Conservation (phyloP, 164 flowering plant species). For the Tetrastigma voinierianum region DNA sequence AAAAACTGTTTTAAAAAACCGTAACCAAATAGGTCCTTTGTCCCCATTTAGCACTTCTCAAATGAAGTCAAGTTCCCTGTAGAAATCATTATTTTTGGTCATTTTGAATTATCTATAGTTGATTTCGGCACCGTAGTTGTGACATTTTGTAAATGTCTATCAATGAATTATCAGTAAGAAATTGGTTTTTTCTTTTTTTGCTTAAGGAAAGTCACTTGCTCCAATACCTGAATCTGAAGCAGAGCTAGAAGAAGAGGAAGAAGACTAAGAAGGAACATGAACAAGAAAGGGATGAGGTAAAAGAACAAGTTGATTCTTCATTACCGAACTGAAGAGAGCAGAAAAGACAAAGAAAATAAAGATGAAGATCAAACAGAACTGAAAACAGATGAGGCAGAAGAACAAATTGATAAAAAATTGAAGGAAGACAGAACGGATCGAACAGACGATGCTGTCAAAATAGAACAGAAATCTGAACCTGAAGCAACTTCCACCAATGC, state of each 20-base stretch:
- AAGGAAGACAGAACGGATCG: not conserved
- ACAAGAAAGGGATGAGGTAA: conserved; percentile 10
- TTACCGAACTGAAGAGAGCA: conserved; percentile 81
- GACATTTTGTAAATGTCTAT: not conserved
- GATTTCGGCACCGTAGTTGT: not conserved
- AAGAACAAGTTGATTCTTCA: conserved; percentile 40
- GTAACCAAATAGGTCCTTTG: no score
- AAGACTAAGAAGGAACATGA: conserved; percentile 24
- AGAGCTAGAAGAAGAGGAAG: conserved; percentile 47
- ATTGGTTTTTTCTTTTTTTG: conserved; percentile 18
- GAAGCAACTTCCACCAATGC: conserved; percentile 1
- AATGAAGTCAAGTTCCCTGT: no score
- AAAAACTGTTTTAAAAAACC: no score
- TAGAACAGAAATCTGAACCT: conserved; percentile 11
- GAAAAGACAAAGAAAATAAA: conserved; percentile 32
- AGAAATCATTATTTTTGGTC: not conserved
- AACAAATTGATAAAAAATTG: not conserved
- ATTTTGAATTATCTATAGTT: not conserved
- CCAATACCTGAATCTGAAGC: conserved; percentile 88
- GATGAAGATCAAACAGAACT: conserved; percentile 13
- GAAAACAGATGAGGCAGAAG: conserved; percentile 12
- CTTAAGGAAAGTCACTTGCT: conserved; percentile 81
- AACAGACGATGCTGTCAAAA: conserved; percentile 1
- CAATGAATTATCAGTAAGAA: not conserved
- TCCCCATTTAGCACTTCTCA: no score